Conservation (phyloP, 352 stramenopile genomes). For the Phytophthora lateralis region DNA sequence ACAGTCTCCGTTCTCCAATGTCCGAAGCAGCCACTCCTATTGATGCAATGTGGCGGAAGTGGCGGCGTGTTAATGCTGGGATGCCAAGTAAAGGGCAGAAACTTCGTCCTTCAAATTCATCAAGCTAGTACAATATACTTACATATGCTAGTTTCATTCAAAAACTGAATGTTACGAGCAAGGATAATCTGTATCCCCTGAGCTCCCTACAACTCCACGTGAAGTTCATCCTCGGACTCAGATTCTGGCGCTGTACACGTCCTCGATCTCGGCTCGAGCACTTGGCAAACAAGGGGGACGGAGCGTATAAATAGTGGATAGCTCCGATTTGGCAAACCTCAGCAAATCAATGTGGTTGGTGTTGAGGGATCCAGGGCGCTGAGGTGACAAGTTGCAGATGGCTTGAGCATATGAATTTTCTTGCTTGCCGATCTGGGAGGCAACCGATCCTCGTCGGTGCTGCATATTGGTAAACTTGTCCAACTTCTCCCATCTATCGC, state of each 20-base stretch:
- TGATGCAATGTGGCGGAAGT: conserved; percentile 34
- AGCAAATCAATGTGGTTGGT: background rate
- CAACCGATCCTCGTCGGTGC: background rate
- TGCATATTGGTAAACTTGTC: conserved; percentile 19
- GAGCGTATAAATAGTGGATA: conserved; percentile 25
- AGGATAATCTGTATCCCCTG: background rate
- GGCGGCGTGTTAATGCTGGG: conserved; percentile 25
- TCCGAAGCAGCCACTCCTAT: conserved; percentile 8
- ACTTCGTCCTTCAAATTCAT: background rate
- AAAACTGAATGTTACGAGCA: background rate
- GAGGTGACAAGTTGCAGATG: conserved; percentile 9
- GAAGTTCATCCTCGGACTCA: conserved; percentile 15
- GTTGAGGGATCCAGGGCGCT: conserved; percentile 2
- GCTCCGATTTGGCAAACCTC: background rate
- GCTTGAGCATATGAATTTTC: conserved; percentile 6
- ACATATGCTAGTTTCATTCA: no score
- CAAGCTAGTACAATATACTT: background rate
- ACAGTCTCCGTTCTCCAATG: conserved; percentile 1
- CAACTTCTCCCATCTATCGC: conserved; percentile 6
- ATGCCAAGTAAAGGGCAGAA: conserved; percentile 8
- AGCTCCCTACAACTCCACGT: no score
- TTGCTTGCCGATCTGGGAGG: background rate
- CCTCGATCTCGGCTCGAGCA: no score
- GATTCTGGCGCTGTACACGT: conserved; percentile 9
- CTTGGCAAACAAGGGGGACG: conserved; percentile 10